Base-by-base conservation (phyloP, 768 basidiomycete genomes). In the Pisolithus albus region DNA sequence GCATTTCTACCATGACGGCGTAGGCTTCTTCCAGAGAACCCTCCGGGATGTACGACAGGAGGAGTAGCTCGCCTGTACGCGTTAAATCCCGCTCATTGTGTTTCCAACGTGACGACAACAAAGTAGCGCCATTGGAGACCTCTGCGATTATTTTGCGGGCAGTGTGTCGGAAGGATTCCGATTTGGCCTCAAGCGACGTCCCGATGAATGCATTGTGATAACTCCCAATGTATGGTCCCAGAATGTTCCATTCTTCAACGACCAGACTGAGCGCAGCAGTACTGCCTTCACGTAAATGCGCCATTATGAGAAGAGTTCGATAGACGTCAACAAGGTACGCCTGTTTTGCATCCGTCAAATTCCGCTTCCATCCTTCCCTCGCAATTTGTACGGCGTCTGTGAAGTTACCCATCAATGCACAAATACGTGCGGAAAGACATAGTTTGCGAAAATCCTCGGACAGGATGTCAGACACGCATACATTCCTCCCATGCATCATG, bases 1-100 rank as follows among this genome's bases (percentile, higher is more conserved):
- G 57, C 71, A 82, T 68, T 50, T 71, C 68, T 19, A 71, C 56
- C 13, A 72, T 57, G n/a, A 81, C 63, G 0, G 70, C 66, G 24
- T 69, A 60, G 1, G 74, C 77, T 37, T 72, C 70, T 13, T 68
- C 58, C 26, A 70, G 62, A 16, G 69, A 49, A 4, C 63, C 56
- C 19, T 61, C 53, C 32, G 60, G 38, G 45, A 71, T 72, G 37
- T 75, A 69, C 1, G 68, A 64, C 46, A 73, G 65, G 30, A 80
- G 64, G 37, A 82, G 65, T 46, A 79, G 59, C 44, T 70, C 59
- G 9, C 73, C 74, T 13, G 73, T 60, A 19, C 52, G 53, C 44
- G 56, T 53, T 49, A 68, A 66, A 18, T 62, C 65, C 15, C 62
- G 57, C 46, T 53, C 48, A 32, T 64, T 50, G 66, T 62, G 66